Base-by-base conservation (phyloP, 305 asterid species). In the Rubia occidens region DNA sequence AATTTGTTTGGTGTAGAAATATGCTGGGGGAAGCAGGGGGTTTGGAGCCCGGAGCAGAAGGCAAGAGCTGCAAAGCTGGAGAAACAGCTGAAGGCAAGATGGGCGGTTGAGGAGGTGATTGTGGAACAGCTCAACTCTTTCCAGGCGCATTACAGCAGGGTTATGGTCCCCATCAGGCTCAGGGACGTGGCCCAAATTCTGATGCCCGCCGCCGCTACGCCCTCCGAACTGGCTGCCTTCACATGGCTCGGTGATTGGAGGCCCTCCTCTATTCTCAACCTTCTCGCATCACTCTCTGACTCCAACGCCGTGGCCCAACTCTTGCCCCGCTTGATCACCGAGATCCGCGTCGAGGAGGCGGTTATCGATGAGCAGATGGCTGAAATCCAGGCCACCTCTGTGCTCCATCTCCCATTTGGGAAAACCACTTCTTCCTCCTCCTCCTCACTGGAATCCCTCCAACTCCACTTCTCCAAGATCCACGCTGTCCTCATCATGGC, bases 201-300 rank as follows among this genome's bases (percentile, higher is more conserved):
- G 32, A 83, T 80, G 87, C 98, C 97, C 60, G 85, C 81, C 20
- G 85, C 88, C 83, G 78, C 84, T 55, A 80, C 85, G 0, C 65
- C 96, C 43, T 86, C 71, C 0, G 97, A 94, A 67, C 81, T 83
- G 3, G 95, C 95, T 3, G 86, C 95, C 40, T 67, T 82, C 1
- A 78, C 80, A 11, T 90, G 98, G 98, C 77, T 85, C 5, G 98
- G 98, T 9, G 97, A 86, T 81, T 93, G 98, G 97, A 68, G 98
- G 68, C 98, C 98, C 64, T 83, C 98, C 72, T 70, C 91, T 55
- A 70, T 87, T 11, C 83, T 89, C 45, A 85, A 78, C 77, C 88
- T 93, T 62, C 85, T 89, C 8, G 42, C 66, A 7, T 65, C 72
- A 2, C 63, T 77, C 5, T 62, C 81, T 68, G 84, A 87, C 63